Evolutionary conservation across 352 stramenopile species (phyloP).

Genomic region (Phytophthora sansomeana): DNA sequence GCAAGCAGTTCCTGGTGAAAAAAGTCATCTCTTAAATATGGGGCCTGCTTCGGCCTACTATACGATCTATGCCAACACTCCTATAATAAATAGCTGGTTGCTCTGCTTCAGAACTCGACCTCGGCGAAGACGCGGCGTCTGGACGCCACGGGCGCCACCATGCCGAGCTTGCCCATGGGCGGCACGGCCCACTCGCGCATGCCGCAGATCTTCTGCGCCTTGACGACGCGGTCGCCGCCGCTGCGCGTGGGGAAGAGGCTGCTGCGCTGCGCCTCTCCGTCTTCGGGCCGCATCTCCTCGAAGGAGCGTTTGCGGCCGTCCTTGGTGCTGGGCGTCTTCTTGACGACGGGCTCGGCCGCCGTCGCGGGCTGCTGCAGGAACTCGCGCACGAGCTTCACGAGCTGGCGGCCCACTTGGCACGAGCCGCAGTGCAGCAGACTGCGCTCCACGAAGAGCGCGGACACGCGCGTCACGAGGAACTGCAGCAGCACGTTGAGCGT

Average conservation of each 20-base stretch:
- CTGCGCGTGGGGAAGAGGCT: conserved; percentile 47
- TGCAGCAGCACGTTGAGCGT: conserved; percentile 80
- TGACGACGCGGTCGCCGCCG: conserved; percentile 43
- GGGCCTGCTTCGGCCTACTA: conserved; percentile 29
- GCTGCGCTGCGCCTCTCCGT: conserved; percentile 36
- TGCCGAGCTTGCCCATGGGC: conserved; percentile 50
- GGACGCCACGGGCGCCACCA: conserved; percentile 49
- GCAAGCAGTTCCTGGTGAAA: neutral
- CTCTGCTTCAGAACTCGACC: conserved; percentile 65
- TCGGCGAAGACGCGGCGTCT: conserved; percentile 79
- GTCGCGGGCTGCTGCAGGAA: conserved; percentile 71
- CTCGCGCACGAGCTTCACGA: conserved; percentile 68
- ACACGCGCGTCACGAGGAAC: conserved; percentile 71
- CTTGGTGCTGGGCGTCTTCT: conserved; percentile 23
- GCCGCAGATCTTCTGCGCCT: conserved; percentile 70
- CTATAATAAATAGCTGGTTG: conserved; percentile 36
- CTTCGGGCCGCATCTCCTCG: conserved; percentile 58
- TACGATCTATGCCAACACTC: conserved; percentile 32
- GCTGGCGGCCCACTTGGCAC: conserved; percentile 57
- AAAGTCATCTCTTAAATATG: conserved; percentile 47
- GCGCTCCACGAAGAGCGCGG: conserved; percentile 63
- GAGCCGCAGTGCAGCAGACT: conserved; percentile 61
- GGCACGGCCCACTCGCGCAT: conserved; percentile 55
- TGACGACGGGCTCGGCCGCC: conserved; percentile 17
- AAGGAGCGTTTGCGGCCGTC: conserved; percentile 62